phyloP scores from a whole-genome alignment of 2,329 filamentous ascomycete genomes.

The Rugonectria rugulosa region DNA sequence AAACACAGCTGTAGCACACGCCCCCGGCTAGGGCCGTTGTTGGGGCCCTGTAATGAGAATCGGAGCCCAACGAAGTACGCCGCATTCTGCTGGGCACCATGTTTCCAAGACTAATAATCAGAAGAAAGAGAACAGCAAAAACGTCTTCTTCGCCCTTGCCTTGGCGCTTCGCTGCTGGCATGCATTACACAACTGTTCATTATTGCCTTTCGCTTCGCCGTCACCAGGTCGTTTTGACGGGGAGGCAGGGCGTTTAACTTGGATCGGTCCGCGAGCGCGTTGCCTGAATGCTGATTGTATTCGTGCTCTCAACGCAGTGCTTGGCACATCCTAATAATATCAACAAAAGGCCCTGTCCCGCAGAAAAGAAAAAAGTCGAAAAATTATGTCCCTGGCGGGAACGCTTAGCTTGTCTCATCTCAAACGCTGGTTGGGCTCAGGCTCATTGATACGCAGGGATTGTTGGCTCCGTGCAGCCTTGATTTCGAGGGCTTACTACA shows the following conservation, averaged over 20 bases:
- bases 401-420: slow-evolving; percentile 11
- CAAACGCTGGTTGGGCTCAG: slow-evolving; percentile 10
- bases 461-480: slow-evolving; percentile 8
- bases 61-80: slow-evolving; percentile 36
- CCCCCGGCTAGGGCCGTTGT: slow-evolving; percentile 27
- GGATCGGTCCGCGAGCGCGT: neutral
- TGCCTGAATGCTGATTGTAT: slow-evolving; percentile 1
- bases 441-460: slow-evolving; percentile 14
- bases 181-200: slow-evolving; percentile 34
- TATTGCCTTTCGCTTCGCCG: slow-evolving; percentile 14
- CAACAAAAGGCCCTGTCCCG: neutral
- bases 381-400: slow-evolving; percentile 9
- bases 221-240: neutral
- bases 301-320: neutral
- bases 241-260: slow-evolving; percentile 3
- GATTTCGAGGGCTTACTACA: slow-evolving; percentile 2
- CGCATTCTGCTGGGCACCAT: slow-evolving; percentile 36
- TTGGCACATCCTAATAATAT: neutral
- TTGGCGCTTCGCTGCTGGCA: slow-evolving; percentile 32
- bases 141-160: slow-evolving; percentile 27
- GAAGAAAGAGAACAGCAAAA: slow-evolving; percentile 22
- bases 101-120: slow-evolving; percentile 40
- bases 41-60: slow-evolving; percentile 37
- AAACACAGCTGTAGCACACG: slow-evolving; percentile 20
- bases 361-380: neutral